Percentiles rank a stretch among this genome's conserved stretches.
Evolutionary conservation across 2,329 filamentous ascomycete species (phyloP).

Genomic region (Fusarium dimerum): DNA sequence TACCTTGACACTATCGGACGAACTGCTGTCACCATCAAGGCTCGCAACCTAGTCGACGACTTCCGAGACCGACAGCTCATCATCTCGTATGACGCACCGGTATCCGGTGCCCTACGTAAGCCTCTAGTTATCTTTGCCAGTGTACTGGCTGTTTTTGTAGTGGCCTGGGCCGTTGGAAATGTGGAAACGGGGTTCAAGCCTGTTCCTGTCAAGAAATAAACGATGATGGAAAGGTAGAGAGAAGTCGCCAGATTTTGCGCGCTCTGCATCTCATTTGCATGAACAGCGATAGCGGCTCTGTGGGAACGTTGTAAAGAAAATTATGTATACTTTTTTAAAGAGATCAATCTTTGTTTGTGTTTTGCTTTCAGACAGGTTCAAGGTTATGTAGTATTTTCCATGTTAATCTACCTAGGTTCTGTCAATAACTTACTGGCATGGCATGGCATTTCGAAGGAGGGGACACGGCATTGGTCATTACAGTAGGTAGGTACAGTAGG

Average conservation of each 20-base stretch:
- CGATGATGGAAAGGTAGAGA: conserved; percentile 8
- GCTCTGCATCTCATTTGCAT: conserved; percentile 6
- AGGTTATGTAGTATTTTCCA: not conserved
- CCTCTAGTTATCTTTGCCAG: conserved; percentile 79
- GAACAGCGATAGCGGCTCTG: conserved; percentile 12
- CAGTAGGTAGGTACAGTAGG: too few species aligned
- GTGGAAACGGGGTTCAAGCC: conserved; percentile 76
- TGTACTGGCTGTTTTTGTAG: conserved; percentile 71
- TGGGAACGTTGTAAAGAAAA: conserved; percentile 25
- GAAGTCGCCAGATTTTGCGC: not conserved
- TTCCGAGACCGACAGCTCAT: conserved; percentile 80
- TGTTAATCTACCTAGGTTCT: not conserved
- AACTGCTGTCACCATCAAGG: conserved; percentile 77
- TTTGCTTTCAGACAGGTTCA: not conserved
- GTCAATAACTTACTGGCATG: too few species aligned
- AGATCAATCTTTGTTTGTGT: conserved; percentile 1
- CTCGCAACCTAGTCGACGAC: conserved; percentile 88
- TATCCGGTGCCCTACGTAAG: conserved; percentile 76
- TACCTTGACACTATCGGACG: conserved; percentile 94
- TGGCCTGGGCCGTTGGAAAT: conserved; percentile 73
- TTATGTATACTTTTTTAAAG: conserved; percentile 24
- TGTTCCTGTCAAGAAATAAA: conserved; percentile 40
- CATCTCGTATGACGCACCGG: conserved; percentile 85
- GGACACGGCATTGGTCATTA: too few species aligned
- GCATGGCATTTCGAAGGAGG: too few species aligned